A percentile compares a stretch with the other conserved stretches of the same genome.
These are phyloP conservation scores for Fomitopsis serialis DNA, from an alignment of 768 basidiomycete genomes.

Conservation along the genomic window DNA sequence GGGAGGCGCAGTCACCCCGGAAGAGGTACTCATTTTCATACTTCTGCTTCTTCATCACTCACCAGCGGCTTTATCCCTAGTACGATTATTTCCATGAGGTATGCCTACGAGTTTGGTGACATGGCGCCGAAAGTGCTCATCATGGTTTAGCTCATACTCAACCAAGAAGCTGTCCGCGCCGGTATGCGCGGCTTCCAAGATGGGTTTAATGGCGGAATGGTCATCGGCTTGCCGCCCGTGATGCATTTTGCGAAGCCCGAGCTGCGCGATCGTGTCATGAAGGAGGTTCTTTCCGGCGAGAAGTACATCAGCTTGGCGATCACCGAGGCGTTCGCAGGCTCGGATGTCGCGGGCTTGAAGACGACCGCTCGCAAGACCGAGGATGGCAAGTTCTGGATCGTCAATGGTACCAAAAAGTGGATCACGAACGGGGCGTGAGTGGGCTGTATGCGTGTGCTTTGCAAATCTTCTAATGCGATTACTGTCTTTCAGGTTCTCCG, in stretches of 20 bases:
- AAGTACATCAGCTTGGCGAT: constrained; percentile 87
- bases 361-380: constrained; percentile 75
- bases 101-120: no score
- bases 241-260: constrained; percentile 73
- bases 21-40: constrained; percentile 42
- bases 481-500: constrained; percentile 31
- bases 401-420: constrained; percentile 88
- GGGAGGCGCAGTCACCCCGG: constrained; percentile 70
- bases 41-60: neutral
- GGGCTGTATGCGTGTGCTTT: neutral
- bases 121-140: no score
- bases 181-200: constrained; percentile 78
- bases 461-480: neutral
- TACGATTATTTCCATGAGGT: constrained; percentile 90
- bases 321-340: constrained; percentile 84
- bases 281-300: constrained; percentile 66
- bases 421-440: constrained; percentile 70
- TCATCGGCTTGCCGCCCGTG: constrained; percentile 82
- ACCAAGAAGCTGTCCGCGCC: constrained; percentile 69
- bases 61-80: constrained; percentile 12
- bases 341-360: constrained; percentile 75
- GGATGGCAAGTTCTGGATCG: constrained; percentile 80
- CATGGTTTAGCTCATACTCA: constrained; percentile 68
- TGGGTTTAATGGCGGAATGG: constrained; percentile 68
- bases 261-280: constrained; percentile 50